Conservation (phyloP, 371 early-diverging fungal species). For the Zopfochytrium polystomum region DNA sequence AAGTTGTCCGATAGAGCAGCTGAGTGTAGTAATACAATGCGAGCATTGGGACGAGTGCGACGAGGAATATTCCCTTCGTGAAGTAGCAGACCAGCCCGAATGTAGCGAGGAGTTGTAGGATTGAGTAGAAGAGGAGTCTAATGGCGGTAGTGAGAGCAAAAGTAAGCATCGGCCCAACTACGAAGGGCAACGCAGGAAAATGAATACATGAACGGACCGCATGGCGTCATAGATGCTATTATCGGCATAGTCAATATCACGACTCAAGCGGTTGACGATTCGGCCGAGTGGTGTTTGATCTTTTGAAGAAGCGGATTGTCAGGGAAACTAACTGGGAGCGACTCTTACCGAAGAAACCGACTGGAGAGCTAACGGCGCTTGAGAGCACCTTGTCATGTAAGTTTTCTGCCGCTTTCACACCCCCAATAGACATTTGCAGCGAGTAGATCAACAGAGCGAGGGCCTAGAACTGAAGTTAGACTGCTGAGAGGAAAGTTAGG, state of each 20-base stretch:
- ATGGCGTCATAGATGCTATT: conserved; percentile 62
- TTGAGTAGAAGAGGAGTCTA: conserved; percentile 28
- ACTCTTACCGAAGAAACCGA: conserved; percentile 45
- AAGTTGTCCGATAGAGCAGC: conserved; percentile 36
- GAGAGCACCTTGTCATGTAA: conserved; percentile 38
- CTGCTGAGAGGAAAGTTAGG: background rate
- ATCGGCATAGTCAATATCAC: conserved; percentile 80
- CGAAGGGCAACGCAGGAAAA: background rate
- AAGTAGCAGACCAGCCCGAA: conserved; percentile 29
- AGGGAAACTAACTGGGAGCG: background rate
- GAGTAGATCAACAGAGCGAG: conserved; percentile 23
- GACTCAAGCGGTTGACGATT: conserved; percentile 83
- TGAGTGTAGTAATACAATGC: conserved; percentile 41
- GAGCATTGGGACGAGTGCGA: conserved; percentile 33
- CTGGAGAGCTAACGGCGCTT: conserved; percentile 39
- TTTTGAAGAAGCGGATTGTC: conserved; percentile 54
- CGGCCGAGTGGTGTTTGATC: conserved; percentile 84
- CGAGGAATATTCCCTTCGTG: conserved; percentile 26
- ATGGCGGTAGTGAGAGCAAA: background rate
- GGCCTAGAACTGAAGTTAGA: conserved; percentile 14
- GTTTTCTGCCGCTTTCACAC: conserved; percentile 33
- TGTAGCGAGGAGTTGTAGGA: conserved; percentile 25
- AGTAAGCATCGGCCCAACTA: background rate
- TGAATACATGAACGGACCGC: background rate
- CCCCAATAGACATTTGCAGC: conserved; percentile 31